Evolutionary conservation across 2,329 filamentous ascomycete genomes (phyloP).

Genomic region (Gaeumannomyces sp.): DNA sequence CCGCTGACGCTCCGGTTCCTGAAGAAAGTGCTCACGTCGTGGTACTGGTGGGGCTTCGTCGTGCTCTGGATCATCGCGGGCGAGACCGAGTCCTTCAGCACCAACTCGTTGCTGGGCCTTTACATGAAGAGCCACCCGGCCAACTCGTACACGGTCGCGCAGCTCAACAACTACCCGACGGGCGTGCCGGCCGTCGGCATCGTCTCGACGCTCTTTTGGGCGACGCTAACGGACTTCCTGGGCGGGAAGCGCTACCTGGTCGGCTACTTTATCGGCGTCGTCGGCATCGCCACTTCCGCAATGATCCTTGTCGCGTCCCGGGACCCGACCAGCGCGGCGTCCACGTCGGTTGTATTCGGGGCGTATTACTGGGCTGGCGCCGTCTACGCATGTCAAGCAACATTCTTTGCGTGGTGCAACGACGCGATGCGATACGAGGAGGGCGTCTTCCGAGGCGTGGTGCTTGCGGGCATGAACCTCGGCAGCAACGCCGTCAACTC

Average conservation of each 20-base stretch:
- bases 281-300: conserved; percentile 53
- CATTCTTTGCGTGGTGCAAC: conserved; percentile 72
- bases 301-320: conserved; percentile 53
- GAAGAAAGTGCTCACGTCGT: conserved; percentile 50
- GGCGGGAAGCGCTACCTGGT: conserved; percentile 59
- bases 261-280: conserved; percentile 60
- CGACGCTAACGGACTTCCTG: conserved; percentile 59
- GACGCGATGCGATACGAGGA: conserved; percentile 61
- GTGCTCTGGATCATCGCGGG: conserved; percentile 64
- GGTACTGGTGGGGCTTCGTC: conserved; percentile 62
- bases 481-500: conserved; percentile 63
- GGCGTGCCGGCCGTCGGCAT: conserved; percentile 52
- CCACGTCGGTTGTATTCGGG: conserved; percentile 50
- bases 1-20: conserved; percentile 44
- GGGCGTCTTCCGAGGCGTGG: conserved; percentile 55
- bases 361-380: conserved; percentile 66
- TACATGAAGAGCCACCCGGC: conserved; percentile 44
- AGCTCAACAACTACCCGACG: conserved; percentile 52
- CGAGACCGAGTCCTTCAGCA: conserved; percentile 64
- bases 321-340: conserved; percentile 28
- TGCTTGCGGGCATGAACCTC: conserved; percentile 67
- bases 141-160: conserved; percentile 35
- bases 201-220: conserved; percentile 60
- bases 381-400: conserved; percentile 67
- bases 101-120: conserved; percentile 51